A percentile compares a stretch with the other conserved stretches of the same genome.
These are phyloP conservation scores for Epithele typhae DNA, from an alignment of 768 basidiomycete genomes.

Conservation along the genomic window DNA sequence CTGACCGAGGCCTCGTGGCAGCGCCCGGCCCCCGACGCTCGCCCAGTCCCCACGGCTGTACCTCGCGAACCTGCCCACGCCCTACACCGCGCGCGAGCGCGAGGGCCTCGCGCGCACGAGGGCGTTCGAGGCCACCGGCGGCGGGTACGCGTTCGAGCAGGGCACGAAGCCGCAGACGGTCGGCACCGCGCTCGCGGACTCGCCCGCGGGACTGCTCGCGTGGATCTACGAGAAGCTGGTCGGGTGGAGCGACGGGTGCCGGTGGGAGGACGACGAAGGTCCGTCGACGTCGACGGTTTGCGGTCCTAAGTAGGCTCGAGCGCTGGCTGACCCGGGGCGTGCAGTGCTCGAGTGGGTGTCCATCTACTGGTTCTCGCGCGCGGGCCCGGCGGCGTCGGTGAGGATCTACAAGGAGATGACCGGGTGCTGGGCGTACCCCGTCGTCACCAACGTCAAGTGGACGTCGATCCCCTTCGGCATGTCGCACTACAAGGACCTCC, in stretches of 20 bases:
- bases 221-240: slow-evolving; percentile 35
- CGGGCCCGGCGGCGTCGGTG: slow-evolving; percentile 26
- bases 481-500: slow-evolving; percentile 27
- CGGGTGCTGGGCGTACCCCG: background rate
- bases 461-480: slow-evolving; percentile 24
- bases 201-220: slow-evolving; percentile 45
- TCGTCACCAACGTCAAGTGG: background rate
- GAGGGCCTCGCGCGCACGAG: slow-evolving; percentile 21
- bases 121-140: slow-evolving; percentile 24
- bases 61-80: slow-evolving; percentile 22
- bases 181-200: slow-evolving; percentile 53
- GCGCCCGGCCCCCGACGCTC: slow-evolving; percentile 23
- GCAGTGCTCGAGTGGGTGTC: slow-evolving; percentile 32
- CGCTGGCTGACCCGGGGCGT: no score
- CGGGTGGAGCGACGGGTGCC: slow-evolving; percentile 41
- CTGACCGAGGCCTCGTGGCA: slow-evolving; percentile 6
- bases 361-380: slow-evolving; percentile 30
- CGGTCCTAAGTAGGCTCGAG: no score
- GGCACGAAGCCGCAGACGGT: slow-evolving; percentile 32
- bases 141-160: slow-evolving; percentile 31
- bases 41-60: slow-evolving; percentile 25
- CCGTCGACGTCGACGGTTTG: no score
- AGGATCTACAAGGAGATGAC: slow-evolving; percentile 28
- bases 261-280: slow-evolving; percentile 58
- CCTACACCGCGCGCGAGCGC: slow-evolving; percentile 28